Base-by-base conservation (phyloP, 495 filamentous ascomycete genomes). In the Annulohypoxylon moriforme region DNA sequence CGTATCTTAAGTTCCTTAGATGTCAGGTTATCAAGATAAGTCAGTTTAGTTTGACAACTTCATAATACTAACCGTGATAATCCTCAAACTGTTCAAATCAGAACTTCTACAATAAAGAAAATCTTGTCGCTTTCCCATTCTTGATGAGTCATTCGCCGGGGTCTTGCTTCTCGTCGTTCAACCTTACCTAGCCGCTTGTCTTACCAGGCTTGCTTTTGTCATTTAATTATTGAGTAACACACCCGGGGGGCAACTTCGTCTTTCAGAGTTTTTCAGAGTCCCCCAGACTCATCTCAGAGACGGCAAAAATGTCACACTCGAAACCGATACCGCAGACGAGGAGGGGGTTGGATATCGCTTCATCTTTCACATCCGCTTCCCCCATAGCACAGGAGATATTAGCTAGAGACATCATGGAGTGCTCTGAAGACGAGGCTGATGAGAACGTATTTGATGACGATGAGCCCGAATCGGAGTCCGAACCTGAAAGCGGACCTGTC, bases 361-460 rank as follows among this genome's bases (percentile, higher is more conserved):
- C 77, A 8, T 83, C 82, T 0, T 89, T 87, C 76, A 79, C 78
- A n/a, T 85, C 88, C 25, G 78, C 78, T 44, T 89, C 89, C 7
- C 89, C 90, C 10, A 82, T 93, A 44, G 92, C 91, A 1, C 86
- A 90, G 62, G 85, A 88, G 29, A 86, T 89, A 20, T 86, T 95
- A 76, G 90, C 90, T 0, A 86, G 88, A 25, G 93, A 96, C 76
- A 73, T 94, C 2, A 87, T 88, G 9, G 88, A 88, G 22, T 86
- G 71, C 78, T 82, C 77, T 13, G 80, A 89, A 18, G 87, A 87
- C 49, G 85, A 85, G 16, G 78, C 72, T 31, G 65, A 67, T 34
- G 69, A 82, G 18, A 67, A 81, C 69, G 67, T 36, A 4, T 72
- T 67, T n/a, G 83, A 84, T 18, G 85, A 85, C 20, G 84, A 86